Evolutionary conservation across 257 asterid genomes (phyloP).

Genomic region (Solanum microdontum): DNA sequence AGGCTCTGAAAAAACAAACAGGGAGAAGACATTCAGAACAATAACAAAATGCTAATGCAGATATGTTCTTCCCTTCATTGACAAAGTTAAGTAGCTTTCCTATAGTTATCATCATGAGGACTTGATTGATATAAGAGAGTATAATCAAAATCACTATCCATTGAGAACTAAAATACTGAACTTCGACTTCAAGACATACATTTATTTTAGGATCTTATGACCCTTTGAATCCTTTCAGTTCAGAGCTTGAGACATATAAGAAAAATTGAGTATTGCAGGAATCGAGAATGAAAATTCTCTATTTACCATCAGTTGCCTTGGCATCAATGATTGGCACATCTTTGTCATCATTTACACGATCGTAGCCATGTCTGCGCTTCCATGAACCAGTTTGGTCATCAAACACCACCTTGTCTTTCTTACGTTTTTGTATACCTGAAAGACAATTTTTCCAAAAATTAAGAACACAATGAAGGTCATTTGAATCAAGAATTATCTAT

Average conservation of each 20-base stretch:
- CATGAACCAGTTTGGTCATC: slow-evolving; percentile 76
- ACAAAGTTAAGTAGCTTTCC: not conserved
- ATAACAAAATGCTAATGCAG: not conserved
- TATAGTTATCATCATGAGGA: not conserved
- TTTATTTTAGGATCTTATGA: not conserved
- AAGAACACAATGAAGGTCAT: not conserved
- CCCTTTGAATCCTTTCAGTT: not conserved
- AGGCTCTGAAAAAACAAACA: slow-evolving; percentile 36
- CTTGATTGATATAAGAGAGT: not conserved
- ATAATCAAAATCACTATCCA: not conserved
- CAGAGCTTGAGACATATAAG: not conserved
- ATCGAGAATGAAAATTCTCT: not conserved
- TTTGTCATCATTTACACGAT: slow-evolving; percentile 78
- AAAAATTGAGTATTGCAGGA: not conserved
- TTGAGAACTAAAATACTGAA: not conserved
- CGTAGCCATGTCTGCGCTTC: slow-evolving; percentile 93
- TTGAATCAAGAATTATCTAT: not conserved
- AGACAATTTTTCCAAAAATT: not conserved
- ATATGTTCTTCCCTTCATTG: not conserved
- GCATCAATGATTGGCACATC: slow-evolving; percentile 93
- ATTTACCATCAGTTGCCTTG: slow-evolving; percentile 71
- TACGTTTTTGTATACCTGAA: slow-evolving; percentile 58
- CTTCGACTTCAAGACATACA: not conserved
- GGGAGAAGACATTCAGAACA: not conserved
- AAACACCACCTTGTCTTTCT: slow-evolving; percentile 69